Conservation (phyloP, 768 basidiomycete genomes). For the Macrocybe gigantea region DNA sequence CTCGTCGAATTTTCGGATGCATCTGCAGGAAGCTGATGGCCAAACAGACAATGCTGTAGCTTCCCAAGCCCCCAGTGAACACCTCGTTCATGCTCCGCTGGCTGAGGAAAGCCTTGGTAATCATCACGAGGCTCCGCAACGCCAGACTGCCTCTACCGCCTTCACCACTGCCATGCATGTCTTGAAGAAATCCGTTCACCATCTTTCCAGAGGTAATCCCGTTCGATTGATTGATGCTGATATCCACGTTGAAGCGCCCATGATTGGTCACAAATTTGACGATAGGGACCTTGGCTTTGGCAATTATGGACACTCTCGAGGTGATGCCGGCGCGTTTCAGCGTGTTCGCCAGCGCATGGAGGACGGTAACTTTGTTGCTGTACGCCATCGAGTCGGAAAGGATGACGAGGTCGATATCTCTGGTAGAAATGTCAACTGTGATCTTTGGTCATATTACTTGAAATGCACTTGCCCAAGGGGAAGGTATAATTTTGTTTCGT, state of each 20-base stretch:
- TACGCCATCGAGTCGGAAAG: slow-evolving; percentile 72
- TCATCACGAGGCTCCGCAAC: slow-evolving; percentile 76
- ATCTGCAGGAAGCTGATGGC: slow-evolving; percentile 95
- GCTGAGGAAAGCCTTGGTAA: slow-evolving; percentile 85
- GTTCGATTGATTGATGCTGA: slow-evolving; percentile 88
- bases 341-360: slow-evolving; percentile 73
- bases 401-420: slow-evolving; percentile 94
- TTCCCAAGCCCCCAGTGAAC: slow-evolving; percentile 92
- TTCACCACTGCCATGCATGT: slow-evolving; percentile 36
- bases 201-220: slow-evolving; percentile 76
- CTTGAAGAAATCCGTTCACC: slow-evolving; percentile 71
- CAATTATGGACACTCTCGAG: slow-evolving; percentile 75
- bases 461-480: slow-evolving; percentile 71
- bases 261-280: slow-evolving; percentile 87
- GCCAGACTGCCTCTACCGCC: slow-evolving; percentile 45
- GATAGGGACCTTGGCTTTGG: slow-evolving; percentile 93
- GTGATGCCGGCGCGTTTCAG: slow-evolving; percentile 75
- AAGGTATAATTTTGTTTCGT: slow-evolving; percentile 88
- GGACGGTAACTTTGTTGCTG: slow-evolving; percentile 59
- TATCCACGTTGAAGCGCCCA: slow-evolving; percentile 85
- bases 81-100: slow-evolving; percentile 97
- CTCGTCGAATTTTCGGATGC: slow-evolving; percentile 89
- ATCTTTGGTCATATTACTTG: not conserved
- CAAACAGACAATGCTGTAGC: slow-evolving; percentile 90
- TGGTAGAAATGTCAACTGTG: slow-evolving; percentile 25